Evolutionary conservation across 805 yeast genomes (phyloP), one percentile per base, ranked within the genome.

Genomic region (Saturnispora dispora): DNA sequence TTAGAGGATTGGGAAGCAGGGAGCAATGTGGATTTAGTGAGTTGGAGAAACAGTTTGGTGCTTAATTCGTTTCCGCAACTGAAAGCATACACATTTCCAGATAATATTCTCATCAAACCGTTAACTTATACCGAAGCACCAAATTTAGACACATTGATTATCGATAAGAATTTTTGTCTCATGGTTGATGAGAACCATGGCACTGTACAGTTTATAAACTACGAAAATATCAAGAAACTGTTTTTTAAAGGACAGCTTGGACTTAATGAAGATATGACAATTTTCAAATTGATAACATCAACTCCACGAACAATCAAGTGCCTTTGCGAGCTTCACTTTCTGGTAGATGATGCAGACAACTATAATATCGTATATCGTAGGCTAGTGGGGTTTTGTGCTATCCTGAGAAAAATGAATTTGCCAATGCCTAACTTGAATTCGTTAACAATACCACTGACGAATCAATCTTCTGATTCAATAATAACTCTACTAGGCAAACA

Each of bases 301-400:
- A 58, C 48, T 39, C 67, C 68, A 3, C 60, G 57, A 13, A 51
- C 59, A 53, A 53, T 66, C 17, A 56, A 55, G 30, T 52, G 58
- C 18, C 50, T 66, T 25, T 51, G 48, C 33, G 62, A 60, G 47
- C 51, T 66, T 18, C 61, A 61, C 45, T 66, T 66, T 54, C 56
- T 57, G 37, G 59, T 57, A 32, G 57, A 60, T 18, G 58, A 53
- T n/a, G 35, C 23, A 3, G 61, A 57, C 35, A 52, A 61, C 17
- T 57, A 57, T 36, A 67, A 66, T 18, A 46, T 57, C 23, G 66
- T 60, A 15, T 66, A 66, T 53, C 58, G 70, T 47, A 53, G 70
- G 28, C 46, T 66, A 11, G 70, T 66, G 48, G 70, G 70, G 11
- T 63, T 63, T 39, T 58, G 65, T 49, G 70, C 70, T 22, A 66